Evolutionary conservation across 768 basidiomycete genomes (phyloP), one percentile per base, ranked within the genome.

Genomic region (Rhodosporidiobolus odoratus): DNA sequence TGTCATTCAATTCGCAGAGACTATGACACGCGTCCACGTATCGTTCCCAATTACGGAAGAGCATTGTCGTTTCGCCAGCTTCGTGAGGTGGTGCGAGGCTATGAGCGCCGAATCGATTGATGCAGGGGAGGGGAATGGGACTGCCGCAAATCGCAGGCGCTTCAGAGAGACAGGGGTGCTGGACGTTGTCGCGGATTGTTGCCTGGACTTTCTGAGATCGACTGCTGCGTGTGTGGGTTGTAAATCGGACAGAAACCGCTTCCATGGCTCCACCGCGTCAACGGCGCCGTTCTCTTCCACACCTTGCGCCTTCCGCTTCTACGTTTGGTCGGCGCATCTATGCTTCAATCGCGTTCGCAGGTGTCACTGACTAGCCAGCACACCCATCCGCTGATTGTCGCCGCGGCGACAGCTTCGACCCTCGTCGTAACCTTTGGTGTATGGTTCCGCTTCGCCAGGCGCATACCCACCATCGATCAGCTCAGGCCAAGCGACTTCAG

Each of bases 401-500:
- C 8, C 9, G 6, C n/a, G 6, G 37, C n/a, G 0, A 63, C 65
- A 2, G 61, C 65, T 1, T 13, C 19, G 4, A 2, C 32, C n/a
- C 30, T 73, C 35, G 37, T 48, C 15, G 62, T 38, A 4, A 25
- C 47, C 4, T 62, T 53, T 34, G 34, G 43, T 1, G 62, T 84
- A 0, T 85, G 86, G 76, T 75, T 76, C 32, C 83, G 87, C 32
- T 86, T 83, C 77, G 84, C 85, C 41, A 83, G 82, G 60, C 82
- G 92, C 23, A 83, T 92, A 40, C 80, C 78, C 45, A 89, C 84
- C 69, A 83, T 83, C 37, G 87, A 89, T 27, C 90, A 86, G 84
- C 81, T 94, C 41, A 88, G 88, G 0, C 87, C 88, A 0, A 81
- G 84, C 60, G 79, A 86, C 50, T 79, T 92, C 53, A 79, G 79